Conservation (phyloP, 2,329 filamentous ascomycete genomes). For the Chrysoporthe deuterocubensis region DNA sequence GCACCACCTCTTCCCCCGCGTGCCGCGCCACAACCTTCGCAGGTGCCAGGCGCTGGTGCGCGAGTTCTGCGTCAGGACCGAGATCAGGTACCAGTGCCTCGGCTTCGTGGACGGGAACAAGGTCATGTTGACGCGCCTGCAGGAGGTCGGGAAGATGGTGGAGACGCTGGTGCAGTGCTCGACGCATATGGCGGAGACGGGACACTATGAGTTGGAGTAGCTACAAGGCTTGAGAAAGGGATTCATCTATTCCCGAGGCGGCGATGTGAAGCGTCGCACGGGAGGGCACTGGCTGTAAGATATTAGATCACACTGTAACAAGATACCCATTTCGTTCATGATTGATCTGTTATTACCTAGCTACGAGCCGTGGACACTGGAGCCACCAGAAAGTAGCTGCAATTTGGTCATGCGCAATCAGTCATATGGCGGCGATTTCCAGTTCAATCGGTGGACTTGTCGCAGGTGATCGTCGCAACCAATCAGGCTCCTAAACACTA, state of each 20-base stretch:
- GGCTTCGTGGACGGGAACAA: conserved; percentile 28
- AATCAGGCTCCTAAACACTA: too few species aligned
- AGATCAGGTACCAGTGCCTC: conserved; percentile 23
- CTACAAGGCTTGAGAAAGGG: neutral
- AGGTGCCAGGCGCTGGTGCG: conserved; percentile 61
- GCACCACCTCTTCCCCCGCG: conserved; percentile 70
- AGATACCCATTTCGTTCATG: neutral
- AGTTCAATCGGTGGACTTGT: too few species aligned
- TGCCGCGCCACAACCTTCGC: conserved; percentile 71
- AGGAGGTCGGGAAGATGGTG: conserved; percentile 65
- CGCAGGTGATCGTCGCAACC: too few species aligned
- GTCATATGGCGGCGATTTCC: too few species aligned
- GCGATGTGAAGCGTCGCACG: neutral
- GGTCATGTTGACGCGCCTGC: conserved; percentile 48
- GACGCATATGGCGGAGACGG: conserved; percentile 52
- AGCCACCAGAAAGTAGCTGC: too few species aligned
- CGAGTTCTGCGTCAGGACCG: conserved; percentile 55
- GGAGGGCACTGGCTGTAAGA: neutral
- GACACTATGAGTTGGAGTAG: conserved; percentile 30
- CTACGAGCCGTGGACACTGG: too few species aligned
- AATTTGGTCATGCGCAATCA: too few species aligned
- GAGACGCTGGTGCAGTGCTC: conserved; percentile 62
- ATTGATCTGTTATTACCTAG: too few species aligned
- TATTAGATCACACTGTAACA: neutral
- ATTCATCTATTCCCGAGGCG: neutral